A percentile compares a stretch with the other conserved stretches of the same genome.
These are phyloP conservation scores for Inonotus hispidus DNA, from an alignment of 1,284 basidiomycete genomes.

Conservation along the genomic window DNA sequence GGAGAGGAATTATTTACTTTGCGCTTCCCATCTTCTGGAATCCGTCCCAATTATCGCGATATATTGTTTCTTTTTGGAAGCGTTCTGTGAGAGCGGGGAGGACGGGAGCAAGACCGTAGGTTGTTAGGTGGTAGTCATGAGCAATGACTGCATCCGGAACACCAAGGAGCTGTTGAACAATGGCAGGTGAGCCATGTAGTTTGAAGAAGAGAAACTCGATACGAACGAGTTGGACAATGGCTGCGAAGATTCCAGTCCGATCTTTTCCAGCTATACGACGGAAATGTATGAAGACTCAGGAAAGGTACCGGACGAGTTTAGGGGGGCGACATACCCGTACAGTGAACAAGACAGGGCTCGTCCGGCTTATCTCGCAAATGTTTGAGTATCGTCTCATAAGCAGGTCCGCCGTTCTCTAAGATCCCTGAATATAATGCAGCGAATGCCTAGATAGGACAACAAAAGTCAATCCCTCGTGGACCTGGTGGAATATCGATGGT, in stretches of 20 bases:
- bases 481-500: background rate
- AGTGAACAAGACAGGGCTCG: constrained; percentile 38
- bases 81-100: constrained; percentile 30
- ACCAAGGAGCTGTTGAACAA: constrained; percentile 35
- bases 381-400: constrained; percentile 32
- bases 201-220: constrained; percentile 5
- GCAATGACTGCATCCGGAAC: constrained; percentile 36
- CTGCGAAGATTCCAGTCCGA: constrained; percentile 37
- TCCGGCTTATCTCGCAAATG: constrained; percentile 36
- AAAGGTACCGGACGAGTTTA: background rate
- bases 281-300: background rate
- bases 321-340: constrained; percentile 31
- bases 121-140: constrained; percentile 37
- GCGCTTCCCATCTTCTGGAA: constrained; percentile 34
- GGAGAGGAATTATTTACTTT: constrained; percentile 26
- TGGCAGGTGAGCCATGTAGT: background rate
- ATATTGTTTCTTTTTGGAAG: constrained; percentile 30
- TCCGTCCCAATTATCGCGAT: constrained; percentile 35
- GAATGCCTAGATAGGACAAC: constrained; percentile 29
- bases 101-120: constrained; percentile 34
- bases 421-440: constrained; percentile 31
- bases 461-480: background rate
- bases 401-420: constrained; percentile 30
- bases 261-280: constrained; percentile 38
- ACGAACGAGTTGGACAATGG: constrained; percentile 32